A percentile compares a stretch with the other conserved stretches of the same genome.
Evolutionary conservation across 2,329 filamentous ascomycete species (phyloP).

Genomic region (Sporothrix mexicana): DNA sequence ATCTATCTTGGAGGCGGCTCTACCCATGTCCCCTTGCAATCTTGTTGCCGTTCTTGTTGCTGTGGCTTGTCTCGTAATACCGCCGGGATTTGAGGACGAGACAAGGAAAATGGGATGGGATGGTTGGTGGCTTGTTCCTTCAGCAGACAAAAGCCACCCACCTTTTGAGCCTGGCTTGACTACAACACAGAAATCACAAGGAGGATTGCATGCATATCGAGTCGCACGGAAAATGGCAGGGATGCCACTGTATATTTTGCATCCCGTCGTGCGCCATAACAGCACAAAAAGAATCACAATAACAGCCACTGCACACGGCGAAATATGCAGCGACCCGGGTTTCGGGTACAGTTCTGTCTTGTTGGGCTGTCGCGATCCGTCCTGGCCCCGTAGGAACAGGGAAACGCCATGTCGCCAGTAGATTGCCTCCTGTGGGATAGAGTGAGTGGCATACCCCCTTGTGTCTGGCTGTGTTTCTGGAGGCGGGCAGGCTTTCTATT

Average conservation of each 20-base stretch:
- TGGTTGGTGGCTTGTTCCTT: constrained; percentile 14
- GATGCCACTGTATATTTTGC: not conserved
- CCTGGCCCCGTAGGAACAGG: not conserved
- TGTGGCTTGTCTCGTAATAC: constrained; percentile 18
- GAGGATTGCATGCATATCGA: constrained; percentile 7
- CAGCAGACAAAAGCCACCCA: not conserved
- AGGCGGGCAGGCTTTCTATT: not conserved
- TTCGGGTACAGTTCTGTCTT: not conserved
- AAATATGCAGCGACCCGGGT: constrained; percentile 18
- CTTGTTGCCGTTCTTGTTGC: not conserved
- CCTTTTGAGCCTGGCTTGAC: not conserved
- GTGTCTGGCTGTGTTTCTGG: not conserved
- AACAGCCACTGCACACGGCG: not conserved
- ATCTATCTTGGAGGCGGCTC: no score
- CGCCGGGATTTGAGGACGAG: not conserved
- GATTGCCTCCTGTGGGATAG: not conserved
- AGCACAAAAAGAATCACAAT: not conserved
- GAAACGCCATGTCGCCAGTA: constrained; percentile 1
- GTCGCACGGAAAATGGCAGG: not conserved
- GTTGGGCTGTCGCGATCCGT: not conserved
- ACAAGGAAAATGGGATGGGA: no score
- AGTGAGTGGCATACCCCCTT: not conserved
- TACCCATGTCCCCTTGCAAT: not conserved
- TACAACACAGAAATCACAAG: not conserved
- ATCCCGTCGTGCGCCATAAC: not conserved